These are phyloP conservation scores for Diphasiastrum complanatum DNA, from an alignment of 83 land plant genomes.

Conservation along the genomic window DNA sequence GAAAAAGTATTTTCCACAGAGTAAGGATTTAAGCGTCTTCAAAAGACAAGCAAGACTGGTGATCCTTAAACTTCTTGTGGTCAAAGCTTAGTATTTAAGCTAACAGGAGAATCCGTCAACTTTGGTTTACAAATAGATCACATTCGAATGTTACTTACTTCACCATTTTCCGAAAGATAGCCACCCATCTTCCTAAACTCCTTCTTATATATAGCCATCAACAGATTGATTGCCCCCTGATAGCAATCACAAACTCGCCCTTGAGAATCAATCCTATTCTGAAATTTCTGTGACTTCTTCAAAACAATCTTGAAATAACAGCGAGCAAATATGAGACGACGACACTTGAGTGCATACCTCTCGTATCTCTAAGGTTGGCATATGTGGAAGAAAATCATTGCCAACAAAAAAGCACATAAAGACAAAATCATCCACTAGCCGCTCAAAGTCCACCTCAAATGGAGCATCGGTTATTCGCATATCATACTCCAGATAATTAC, in stretches of 20 bases:
- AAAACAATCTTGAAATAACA: no score
- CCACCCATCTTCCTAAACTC: slow-evolving; percentile 86
- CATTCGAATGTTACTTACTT: slow-evolving; percentile 70
- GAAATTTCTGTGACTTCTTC: not conserved
- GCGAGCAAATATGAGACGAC: not conserved
- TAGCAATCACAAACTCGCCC: slow-evolving; percentile 3
- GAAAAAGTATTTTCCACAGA: no score
- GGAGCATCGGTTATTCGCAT: slow-evolving; percentile 54
- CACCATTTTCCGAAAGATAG: slow-evolving; percentile 85
- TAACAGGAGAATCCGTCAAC: no score
- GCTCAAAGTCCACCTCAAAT: slow-evolving; percentile 56
- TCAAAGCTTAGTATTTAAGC: no score
- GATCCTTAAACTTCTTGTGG: no score
- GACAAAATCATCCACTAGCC: slow-evolving; percentile 85
- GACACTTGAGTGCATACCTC: slow-evolving; percentile 52
- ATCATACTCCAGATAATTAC: slow-evolving; percentile 76
- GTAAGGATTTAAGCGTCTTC: no score
- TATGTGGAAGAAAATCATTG: slow-evolving; percentile 90
- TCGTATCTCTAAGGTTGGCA: slow-evolving; percentile 87
- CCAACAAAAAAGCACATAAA: slow-evolving; percentile 95
- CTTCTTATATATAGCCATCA: slow-evolving; percentile 81
- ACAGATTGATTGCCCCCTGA: slow-evolving; percentile 89
- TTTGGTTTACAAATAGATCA: no score
- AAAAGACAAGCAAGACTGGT: no score
- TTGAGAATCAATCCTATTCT: not conserved